Percentiles rank a stretch among this genome's conserved stretches.
Conservation (phyloP, 2,329 filamentous ascomycete species). For the Setomelanomma holmii region DNA sequence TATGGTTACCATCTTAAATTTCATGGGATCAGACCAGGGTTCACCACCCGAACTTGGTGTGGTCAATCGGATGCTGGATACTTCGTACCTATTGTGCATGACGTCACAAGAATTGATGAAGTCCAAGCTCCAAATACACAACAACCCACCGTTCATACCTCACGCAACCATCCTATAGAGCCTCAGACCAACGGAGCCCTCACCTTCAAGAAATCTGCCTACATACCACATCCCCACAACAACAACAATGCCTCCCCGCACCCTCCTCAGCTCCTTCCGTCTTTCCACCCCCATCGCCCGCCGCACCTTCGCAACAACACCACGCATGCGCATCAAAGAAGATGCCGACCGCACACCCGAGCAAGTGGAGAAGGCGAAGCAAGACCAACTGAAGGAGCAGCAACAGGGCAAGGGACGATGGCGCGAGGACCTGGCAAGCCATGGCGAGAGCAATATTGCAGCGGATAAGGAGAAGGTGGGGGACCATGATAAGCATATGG, state of each 20-base stretch:
- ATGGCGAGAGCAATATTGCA: slow-evolving; percentile 50
- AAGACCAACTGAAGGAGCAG: slow-evolving; percentile 54
- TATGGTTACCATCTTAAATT: too few relatives aligned
- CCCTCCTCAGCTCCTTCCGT: slow-evolving; percentile 9
- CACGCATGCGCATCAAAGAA: slow-evolving; percentile 48
- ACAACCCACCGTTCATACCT: background rate
- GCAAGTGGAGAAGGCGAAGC: slow-evolving; percentile 53
- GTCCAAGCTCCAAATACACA: background rate
- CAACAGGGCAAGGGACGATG: slow-evolving; percentile 52
- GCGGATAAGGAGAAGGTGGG: slow-evolving; percentile 53
- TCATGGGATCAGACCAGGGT: background rate
- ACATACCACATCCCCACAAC: background rate
- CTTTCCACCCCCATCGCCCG: slow-evolving; percentile 4
- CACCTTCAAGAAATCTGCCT: background rate
- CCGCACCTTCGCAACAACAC: slow-evolving; percentile 42
- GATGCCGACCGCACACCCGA: slow-evolving; percentile 48
- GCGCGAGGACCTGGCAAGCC: slow-evolving; percentile 53
- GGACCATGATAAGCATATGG: slow-evolving; percentile 53
- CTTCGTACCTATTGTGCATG: background rate
- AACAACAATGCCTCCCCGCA: slow-evolving; percentile 22
- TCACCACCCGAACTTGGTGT: too few relatives aligned
- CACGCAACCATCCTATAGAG: background rate
- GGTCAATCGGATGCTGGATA: background rate
- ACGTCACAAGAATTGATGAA: background rate
- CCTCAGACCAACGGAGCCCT: background rate